Evolutionary conservation across 2,329 filamentous ascomycete species (phyloP), one percentile per base, ranked within the genome.

Genomic region (Fusarium pilosicola): DNA sequence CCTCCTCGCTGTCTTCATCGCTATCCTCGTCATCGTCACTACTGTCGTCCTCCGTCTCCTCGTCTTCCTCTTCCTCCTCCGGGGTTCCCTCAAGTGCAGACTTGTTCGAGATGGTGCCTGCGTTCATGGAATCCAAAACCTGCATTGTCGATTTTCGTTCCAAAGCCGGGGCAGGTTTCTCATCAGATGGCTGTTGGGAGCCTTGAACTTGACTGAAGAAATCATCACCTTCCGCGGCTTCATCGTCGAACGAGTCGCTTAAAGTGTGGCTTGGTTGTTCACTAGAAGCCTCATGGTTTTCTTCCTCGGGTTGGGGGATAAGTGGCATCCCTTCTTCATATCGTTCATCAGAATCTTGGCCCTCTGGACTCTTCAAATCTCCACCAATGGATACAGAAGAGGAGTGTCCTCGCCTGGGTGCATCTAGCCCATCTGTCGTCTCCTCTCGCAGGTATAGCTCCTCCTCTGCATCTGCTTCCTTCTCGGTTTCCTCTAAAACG

Each of bases 281-380:
- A 32, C 24, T 62, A 20, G 48, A 38, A 46, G 13, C 46, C 30
- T 36, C 67, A 28, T 28, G 73, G 38, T 12, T 42, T 45, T 59
- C 63, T 45, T 66, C 42, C 7, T 67, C 57, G 5, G 78, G 62
- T 55, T 83, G 80, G 26, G 85, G 84, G 75, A 90, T 89, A 67
- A 94, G 81, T 3, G 92, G 92, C 9, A 94, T 67, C 0, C 92
- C 92, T 81, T 94, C 92, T 65, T 93, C 91, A 71, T 88, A 94
- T 49, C 92, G 88, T 30, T 88, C 87, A 32, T 92, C 88, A 3
- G 84, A 82, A 28, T 83, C 83, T 42, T 86, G 83, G 41, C 84
- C 84, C 18, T 84, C 81, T 4, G 79, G 70, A 46, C 81, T 83
- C 28, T 81, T 79, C 2, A 86, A 69, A 26, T 87, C 84, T 20